These are phyloP conservation scores for Epithele typhae DNA, from an alignment of 768 basidiomycete genomes.

Conservation along the genomic window DNA sequence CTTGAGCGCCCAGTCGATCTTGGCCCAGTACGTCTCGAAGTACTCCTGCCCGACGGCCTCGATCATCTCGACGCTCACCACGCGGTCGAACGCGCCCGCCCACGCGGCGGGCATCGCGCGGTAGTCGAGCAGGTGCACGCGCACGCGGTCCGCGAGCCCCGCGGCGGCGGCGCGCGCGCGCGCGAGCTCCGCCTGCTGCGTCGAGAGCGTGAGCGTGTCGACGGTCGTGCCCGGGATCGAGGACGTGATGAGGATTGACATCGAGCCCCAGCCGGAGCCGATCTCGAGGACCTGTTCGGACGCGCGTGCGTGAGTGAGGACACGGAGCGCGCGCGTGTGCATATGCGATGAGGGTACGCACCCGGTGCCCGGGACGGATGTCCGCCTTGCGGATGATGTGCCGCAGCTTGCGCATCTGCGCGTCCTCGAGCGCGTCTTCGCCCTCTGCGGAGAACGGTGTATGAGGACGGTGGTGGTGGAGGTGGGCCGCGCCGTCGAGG, in stretches of 20 bases:
- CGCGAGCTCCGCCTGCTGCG: constrained; percentile 58
- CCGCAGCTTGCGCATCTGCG: constrained; percentile 48
- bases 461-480: neutral
- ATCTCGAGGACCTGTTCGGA: constrained; percentile 58
- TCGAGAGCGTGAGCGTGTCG: constrained; percentile 70
- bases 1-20: constrained; percentile 67
- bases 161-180: constrained; percentile 48
- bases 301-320: too few relatives aligned
- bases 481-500: neutral
- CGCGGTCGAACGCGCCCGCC: constrained; percentile 60
- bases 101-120: constrained; percentile 58
- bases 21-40: constrained; percentile 55
- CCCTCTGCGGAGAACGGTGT: neutral
- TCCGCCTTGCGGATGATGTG: constrained; percentile 64
- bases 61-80: constrained; percentile 77
- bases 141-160: constrained; percentile 48
- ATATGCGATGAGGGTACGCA: constrained; percentile 2
- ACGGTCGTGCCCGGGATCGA: constrained; percentile 52
- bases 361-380: constrained; percentile 45
- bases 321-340: neutral
- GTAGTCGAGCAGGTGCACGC: constrained; percentile 76
- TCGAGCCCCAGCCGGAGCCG: constrained; percentile 76
- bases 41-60: constrained; percentile 70
- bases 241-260: constrained; percentile 59
- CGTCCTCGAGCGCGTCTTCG: constrained; percentile 20